phyloP scores from a whole-genome alignment of 2,329 filamentous ascomycete genomes.

The Huntiella savannae region DNA sequence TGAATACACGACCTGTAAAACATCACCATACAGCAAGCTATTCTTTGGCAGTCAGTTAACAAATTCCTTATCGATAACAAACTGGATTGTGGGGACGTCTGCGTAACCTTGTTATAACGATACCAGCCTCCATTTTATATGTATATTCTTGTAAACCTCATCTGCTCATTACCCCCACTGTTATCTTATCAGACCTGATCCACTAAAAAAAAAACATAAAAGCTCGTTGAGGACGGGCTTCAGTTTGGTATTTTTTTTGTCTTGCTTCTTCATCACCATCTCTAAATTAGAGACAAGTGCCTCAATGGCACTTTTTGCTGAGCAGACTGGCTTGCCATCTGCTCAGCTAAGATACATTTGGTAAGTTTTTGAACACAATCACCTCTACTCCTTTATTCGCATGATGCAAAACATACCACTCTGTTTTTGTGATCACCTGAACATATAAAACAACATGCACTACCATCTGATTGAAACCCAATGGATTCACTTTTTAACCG shows the following conservation, averaged over 20 bases:
- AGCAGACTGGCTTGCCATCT: neutral
- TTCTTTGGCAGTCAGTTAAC: neutral
- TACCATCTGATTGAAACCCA: conserved; percentile 44
- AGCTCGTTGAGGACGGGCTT: neutral
- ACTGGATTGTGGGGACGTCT: neutral
- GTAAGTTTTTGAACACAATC: neutral
- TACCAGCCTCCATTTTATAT: neutral
- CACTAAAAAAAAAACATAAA: conserved; percentile 9
- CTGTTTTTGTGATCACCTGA: conserved; percentile 18
- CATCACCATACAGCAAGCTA: too few species aligned
- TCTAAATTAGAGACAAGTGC: neutral
- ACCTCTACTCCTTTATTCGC: neutral
- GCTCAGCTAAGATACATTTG: neutral
- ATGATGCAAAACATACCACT: conserved; percentile 12
- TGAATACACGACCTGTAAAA: too few species aligned
- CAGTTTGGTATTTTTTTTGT: neutral
- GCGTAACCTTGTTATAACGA: neutral
- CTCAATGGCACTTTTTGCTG: neutral
- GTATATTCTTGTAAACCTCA: neutral
- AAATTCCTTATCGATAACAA: neutral
- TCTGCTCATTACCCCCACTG: conserved; percentile 6
- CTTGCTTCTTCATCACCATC: neutral
- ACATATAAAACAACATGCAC: conserved; percentile 43
- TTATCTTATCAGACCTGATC: conserved; percentile 1
- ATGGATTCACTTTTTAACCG: conserved; percentile 1